Conservation (phyloP, 2,329 filamentous ascomycete genomes). For the Cordyceps cicadae region DNA sequence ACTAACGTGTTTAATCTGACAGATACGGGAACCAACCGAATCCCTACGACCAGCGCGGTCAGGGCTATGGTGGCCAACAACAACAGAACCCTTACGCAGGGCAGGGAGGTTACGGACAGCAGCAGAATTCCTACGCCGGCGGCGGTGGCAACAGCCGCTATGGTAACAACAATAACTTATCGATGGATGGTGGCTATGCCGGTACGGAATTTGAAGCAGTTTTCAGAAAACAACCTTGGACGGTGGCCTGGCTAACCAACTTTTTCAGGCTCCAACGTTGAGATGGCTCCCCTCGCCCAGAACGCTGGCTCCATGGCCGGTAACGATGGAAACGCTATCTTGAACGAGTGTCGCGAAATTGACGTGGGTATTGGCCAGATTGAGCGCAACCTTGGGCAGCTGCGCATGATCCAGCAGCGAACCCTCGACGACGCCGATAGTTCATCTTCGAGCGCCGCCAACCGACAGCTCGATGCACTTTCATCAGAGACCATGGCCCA, state of each 20-base stretch:
- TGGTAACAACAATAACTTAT: conserved; percentile 16
- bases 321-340: conserved; percentile 63
- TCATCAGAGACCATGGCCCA: conserved; percentile 73
- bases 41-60: conserved; percentile 46
- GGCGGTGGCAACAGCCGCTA: conserved; percentile 16
- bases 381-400: conserved; percentile 61
- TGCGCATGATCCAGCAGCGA: conserved; percentile 62
- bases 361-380: conserved; percentile 69
- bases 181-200: conserved; percentile 22
- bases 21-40: conserved; percentile 50
- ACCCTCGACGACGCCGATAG: conserved; percentile 69
- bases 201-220: conserved; percentile 17
- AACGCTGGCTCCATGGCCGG: conserved; percentile 39
- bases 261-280: conserved; percentile 44
- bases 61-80: conserved; percentile 8
- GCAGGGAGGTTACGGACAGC: conserved; percentile 12
- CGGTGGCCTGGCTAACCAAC: conserved; percentile 11
- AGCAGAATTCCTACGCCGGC: conserved; percentile 9
- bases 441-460: conserved; percentile 54
- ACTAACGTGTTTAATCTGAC: conserved; percentile 9
- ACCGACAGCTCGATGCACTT: conserved; percentile 63
- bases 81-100: conserved; percentile 10
- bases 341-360: conserved; percentile 79
- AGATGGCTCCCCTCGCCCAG: conserved; percentile 60
- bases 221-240: neutral